These are phyloP conservation scores for Casuarina cunninghamiana DNA, from an alignment of 306 rosid genomes.

Conservation along the genomic window DNA sequence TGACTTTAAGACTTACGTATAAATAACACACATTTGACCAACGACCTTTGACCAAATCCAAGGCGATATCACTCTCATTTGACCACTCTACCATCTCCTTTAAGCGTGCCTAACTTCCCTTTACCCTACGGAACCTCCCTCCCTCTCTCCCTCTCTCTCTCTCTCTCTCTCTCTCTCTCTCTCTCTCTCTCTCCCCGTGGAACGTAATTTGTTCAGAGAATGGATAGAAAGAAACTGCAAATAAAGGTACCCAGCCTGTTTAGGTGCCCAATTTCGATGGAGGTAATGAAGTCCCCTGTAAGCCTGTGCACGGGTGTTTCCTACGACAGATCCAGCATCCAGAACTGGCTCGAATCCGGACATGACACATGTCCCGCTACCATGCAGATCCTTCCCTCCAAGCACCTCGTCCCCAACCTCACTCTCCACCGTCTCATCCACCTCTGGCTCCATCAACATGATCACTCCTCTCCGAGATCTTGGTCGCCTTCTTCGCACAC, in stretches of 20 bases:
- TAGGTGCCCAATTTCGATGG: conserved; percentile 63
- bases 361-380: conserved; percentile 70
- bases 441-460: conserved; percentile 49
- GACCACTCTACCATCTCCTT: neutral
- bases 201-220: neutral
- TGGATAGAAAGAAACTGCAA: conserved; percentile 47
- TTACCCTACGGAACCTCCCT: neutral
- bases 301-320: conserved; percentile 71
- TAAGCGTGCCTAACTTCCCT: neutral
- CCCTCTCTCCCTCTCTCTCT: neutral
- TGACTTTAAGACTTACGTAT: neutral
- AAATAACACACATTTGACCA: neutral
- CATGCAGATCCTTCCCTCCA: conserved; percentile 57
- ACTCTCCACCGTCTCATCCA: conserved; percentile 55
- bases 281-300: conserved; percentile 62
- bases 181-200: no score
- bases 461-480: conserved; percentile 22
- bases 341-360: conserved; percentile 59
- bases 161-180: no score
- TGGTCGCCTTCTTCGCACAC: conserved; percentile 18
- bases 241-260: conserved; percentile 49
- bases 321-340: conserved; percentile 65
- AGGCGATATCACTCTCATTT: neutral
- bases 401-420: conserved; percentile 59
- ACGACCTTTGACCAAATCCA: neutral